A percentile compares a stretch with the other conserved stretches of the same genome.
Conservation (phyloP, 805 yeast species). For the Ogataea parapolymorpha region DNA sequence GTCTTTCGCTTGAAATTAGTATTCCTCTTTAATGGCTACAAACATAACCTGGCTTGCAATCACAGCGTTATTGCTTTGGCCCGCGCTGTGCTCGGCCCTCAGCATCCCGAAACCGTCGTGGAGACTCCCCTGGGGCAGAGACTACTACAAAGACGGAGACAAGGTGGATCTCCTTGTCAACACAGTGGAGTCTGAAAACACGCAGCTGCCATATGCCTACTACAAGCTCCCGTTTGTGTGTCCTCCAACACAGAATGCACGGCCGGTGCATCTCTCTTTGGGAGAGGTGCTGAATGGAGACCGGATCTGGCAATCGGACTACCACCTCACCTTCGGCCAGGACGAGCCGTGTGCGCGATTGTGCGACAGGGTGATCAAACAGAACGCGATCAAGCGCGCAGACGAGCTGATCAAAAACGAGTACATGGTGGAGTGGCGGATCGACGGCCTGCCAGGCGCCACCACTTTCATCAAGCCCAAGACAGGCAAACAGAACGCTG, state of each 20-base stretch:
- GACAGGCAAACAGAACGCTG: slow-evolving; percentile 44
- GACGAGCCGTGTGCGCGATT: slow-evolving; percentile 64
- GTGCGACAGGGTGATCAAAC: slow-evolving; percentile 58
- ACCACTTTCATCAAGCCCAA: slow-evolving; percentile 68
- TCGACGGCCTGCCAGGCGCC: slow-evolving; percentile 85
- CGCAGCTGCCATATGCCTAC: slow-evolving; percentile 74
- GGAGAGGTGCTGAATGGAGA: slow-evolving; percentile 83
- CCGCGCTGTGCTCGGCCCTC: slow-evolving; percentile 7
- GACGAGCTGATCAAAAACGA: slow-evolving; percentile 60
- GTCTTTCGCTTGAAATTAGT: slow-evolving; percentile 1
- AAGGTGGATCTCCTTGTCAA: slow-evolving; percentile 68
- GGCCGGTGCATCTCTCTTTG: slow-evolving; percentile 63
- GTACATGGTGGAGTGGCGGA: slow-evolving; percentile 78
- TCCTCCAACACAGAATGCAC: slow-evolving; percentile 53
- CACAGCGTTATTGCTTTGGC: slow-evolving; percentile 3
- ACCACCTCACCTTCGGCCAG: slow-evolving; percentile 57
- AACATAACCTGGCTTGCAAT: slow-evolving; percentile 1
- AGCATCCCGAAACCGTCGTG: slow-evolving; percentile 9
- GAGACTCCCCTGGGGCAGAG: slow-evolving; percentile 34
- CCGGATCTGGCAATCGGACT: slow-evolving; percentile 71
- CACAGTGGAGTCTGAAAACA: slow-evolving; percentile 73
- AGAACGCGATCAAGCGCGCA: slow-evolving; percentile 48
- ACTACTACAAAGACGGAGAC: slow-evolving; percentile 48
- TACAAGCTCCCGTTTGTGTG: slow-evolving; percentile 79
- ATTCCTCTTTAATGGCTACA: background rate